A percentile compares a stretch with the other conserved stretches of the same genome.
phyloP scores from a whole-genome alignment of 768 basidiomycete genomes.

The Lentinula detonsa region DNA sequence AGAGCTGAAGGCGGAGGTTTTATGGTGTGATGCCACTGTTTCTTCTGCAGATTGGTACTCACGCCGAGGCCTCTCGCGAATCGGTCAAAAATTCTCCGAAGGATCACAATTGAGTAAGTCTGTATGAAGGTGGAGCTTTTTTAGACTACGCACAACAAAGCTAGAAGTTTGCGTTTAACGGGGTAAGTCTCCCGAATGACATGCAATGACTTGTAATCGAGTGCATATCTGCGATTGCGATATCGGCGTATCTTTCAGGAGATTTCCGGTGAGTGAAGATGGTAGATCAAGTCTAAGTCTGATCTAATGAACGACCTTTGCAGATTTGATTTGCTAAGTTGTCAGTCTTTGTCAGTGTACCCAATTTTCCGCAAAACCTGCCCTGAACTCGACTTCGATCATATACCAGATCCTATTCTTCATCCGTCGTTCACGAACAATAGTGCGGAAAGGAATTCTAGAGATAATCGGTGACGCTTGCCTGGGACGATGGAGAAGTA shows the following conservation, averaged over 20 bases:
- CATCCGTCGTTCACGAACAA: too few relatives aligned
- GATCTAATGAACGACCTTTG: not conserved
- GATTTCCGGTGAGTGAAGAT: not conserved
- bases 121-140: constrained; percentile 38
- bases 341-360: too few relatives aligned
- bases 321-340: not conserved
- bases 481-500: not conserved
- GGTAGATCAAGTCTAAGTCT: too few relatives aligned
- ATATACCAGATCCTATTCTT: not conserved
- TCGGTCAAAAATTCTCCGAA: constrained; percentile 50
- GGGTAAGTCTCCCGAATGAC: too few relatives aligned
- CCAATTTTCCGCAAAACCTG: too few relatives aligned
- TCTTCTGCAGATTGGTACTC: constrained; percentile 43
- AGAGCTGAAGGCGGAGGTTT: constrained; percentile 31
- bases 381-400: not conserved
- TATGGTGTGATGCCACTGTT: constrained; percentile 57
- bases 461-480: too few relatives aligned
- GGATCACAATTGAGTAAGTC: constrained; percentile 45
- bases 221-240: too few relatives aligned
- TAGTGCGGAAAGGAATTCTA: too few relatives aligned
- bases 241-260: not conserved
- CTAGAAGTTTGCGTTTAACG: too few relatives aligned
- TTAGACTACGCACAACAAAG: not conserved
- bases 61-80: constrained; percentile 41
- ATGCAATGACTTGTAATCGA: too few relatives aligned